A percentile compares a stretch with the other conserved stretches of the same genome.
Evolutionary conservation across 2,329 filamentous ascomycete genomes (phyloP).

Genomic region (Diaporthe ampelina): DNA sequence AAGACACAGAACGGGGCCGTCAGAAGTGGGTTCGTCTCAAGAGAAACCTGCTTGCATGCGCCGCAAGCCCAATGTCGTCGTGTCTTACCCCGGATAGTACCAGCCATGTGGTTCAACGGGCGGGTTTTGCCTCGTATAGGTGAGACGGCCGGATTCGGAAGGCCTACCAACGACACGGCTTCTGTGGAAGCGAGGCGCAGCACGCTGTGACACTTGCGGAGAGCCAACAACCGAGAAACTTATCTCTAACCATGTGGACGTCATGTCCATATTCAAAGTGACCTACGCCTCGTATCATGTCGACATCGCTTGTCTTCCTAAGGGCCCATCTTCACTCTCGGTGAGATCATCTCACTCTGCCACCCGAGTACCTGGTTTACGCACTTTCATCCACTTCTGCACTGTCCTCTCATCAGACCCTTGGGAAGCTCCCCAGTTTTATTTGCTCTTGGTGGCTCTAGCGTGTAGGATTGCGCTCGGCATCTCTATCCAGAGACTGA

Average conservation of each 20-base stretch:
- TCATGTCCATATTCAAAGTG: background rate
- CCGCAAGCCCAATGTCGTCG: background rate
- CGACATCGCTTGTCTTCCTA: background rate
- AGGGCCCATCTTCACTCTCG: constrained; percentile 19
- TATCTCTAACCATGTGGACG: constrained; percentile 11
- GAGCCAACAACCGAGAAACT: constrained; percentile 25
- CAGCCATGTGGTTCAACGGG: constrained; percentile 22
- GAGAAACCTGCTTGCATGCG: constrained; percentile 19
- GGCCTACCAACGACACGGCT: background rate
- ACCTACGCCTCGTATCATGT: constrained; percentile 15
- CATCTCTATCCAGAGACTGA: background rate
- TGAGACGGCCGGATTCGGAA: constrained; percentile 26
- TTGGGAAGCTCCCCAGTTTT: background rate
- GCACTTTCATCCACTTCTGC: constrained; percentile 1
- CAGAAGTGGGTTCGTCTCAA: constrained; percentile 27
- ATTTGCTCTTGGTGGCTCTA: background rate
- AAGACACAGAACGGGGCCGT: constrained; percentile 5
- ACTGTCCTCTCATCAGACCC: constrained; percentile 1
- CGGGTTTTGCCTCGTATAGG: constrained; percentile 19
- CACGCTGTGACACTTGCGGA: constrained; percentile 14
- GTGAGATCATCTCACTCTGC: background rate
- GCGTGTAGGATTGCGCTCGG: background rate
- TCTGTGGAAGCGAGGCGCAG: constrained; percentile 20
- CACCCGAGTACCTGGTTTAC: background rate
- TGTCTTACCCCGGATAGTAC: constrained; percentile 32